phyloP scores from a whole-genome alignment of 331 rosid genomes.

The Stylosanthes scabra region DNA sequence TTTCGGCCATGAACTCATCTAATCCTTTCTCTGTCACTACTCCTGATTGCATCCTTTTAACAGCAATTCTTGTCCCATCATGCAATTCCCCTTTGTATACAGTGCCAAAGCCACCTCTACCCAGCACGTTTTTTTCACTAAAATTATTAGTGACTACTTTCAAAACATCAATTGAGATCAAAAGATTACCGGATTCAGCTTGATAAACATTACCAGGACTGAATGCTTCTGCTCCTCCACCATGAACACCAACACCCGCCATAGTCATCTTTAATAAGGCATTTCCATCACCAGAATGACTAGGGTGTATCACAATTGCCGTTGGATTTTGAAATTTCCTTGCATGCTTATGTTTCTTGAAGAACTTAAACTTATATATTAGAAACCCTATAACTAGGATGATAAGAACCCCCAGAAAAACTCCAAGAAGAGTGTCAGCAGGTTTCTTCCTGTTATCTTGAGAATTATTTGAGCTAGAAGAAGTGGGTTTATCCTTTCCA shows the following conservation, averaged over 20 bases:
- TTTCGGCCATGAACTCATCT: conserved; percentile 81
- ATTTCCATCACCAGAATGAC: conserved; percentile 52
- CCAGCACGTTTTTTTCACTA: conserved; percentile 65
- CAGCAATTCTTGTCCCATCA: conserved; percentile 92
- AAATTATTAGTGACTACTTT: conserved; percentile 75
- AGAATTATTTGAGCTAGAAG: neutral
- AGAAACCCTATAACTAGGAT: conserved; percentile 37
- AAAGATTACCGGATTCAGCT: conserved; percentile 65
- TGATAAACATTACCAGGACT: conserved; percentile 52
- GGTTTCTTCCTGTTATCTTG: conserved; percentile 34
- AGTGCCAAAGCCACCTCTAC: conserved; percentile 88
- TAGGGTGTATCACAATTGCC: conserved; percentile 48
- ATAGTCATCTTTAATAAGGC: conserved; percentile 46
- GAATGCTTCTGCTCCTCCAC: conserved; percentile 28
- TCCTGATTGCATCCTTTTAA: conserved; percentile 90
- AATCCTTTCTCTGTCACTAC: conserved; percentile 65
- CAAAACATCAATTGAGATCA: conserved; percentile 76
- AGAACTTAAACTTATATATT: conserved; percentile 21
- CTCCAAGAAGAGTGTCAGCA: conserved; percentile 38
- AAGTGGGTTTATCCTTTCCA: conserved; percentile 52
- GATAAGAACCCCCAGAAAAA: conserved; percentile 37
- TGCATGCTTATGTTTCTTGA: conserved; percentile 31
- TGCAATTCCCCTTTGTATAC: conserved; percentile 89
- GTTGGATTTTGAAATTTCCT: conserved; percentile 40
- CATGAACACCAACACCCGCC: conserved; percentile 36